A percentile compares a stretch with the other conserved stretches of the same genome.
Conservation (phyloP, 495 filamentous ascomycete genomes). For the Neurospora intermedia region DNA sequence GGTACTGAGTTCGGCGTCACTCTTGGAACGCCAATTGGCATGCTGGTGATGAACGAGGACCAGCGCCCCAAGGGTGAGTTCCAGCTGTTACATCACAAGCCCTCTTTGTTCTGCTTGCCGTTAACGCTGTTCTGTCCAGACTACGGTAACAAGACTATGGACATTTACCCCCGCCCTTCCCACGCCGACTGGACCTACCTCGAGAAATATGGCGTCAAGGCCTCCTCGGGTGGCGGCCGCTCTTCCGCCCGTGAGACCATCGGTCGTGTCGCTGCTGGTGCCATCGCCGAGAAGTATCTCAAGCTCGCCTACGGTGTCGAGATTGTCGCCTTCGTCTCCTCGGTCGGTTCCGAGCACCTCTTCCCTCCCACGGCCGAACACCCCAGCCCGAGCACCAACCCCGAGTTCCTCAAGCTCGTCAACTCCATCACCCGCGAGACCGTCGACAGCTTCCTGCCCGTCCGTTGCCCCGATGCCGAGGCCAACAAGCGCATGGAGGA, state of each 20-base stretch:
- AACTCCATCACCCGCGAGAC: slow-evolving; percentile 62
- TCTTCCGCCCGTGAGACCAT: slow-evolving; percentile 94
- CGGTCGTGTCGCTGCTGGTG: slow-evolving; percentile 84
- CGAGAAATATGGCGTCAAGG: slow-evolving; percentile 94
- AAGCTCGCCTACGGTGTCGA: slow-evolving; percentile 69
- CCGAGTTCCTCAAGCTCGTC: slow-evolving; percentile 68
- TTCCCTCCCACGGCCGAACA: slow-evolving; percentile 70
- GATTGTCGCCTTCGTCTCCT: slow-evolving; percentile 84
- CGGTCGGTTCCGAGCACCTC: slow-evolving; percentile 72
- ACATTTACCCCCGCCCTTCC: slow-evolving; percentile 78
- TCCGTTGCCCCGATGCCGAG: slow-evolving; percentile 69
- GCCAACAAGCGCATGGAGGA: slow-evolving; percentile 63
- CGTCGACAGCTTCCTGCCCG: slow-evolving; percentile 75
- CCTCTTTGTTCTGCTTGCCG: background rate
- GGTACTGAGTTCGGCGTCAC: slow-evolving; percentile 91
- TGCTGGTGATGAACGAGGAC: slow-evolving; percentile 85
- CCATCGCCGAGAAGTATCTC: slow-evolving; percentile 92
- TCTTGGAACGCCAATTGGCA: slow-evolving; percentile 81
- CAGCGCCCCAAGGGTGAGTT: slow-evolving; percentile 62
- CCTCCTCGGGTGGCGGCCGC: slow-evolving; percentile 82
- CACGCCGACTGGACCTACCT: slow-evolving; percentile 97
- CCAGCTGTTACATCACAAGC: background rate
- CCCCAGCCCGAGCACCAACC: slow-evolving; percentile 68
- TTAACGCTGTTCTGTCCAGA: slow-evolving; percentile 35
- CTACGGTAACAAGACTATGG: slow-evolving; percentile 86